Base-by-base conservation (phyloP, 495 filamentous ascomycete genomes). In the Amorphotheca resinae region DNA sequence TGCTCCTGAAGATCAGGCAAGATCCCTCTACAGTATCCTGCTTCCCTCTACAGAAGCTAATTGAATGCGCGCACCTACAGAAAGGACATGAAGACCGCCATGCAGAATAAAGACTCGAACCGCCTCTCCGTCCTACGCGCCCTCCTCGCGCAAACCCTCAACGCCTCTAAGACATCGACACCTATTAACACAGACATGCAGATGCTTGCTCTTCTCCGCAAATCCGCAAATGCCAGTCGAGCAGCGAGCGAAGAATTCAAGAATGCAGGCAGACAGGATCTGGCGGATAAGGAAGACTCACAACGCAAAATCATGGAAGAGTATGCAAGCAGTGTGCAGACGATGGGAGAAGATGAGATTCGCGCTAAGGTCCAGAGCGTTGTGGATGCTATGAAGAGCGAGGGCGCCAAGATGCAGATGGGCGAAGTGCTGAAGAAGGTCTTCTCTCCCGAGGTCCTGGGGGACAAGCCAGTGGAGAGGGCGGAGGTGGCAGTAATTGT, bases 81-180 rank as follows among this genome's bases (percentile, higher is more conserved):
- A 40, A 59, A 57, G 34, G 75, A 79, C 46, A 59, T 79, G 41
- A 79, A 79, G 57, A 56, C 63, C 26, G 72, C 75, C 35, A 76
- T 79, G 75, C 65, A 67, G 31, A 61, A 59, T 33, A 79, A 77
- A 57, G 72, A 76, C 50, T 59, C 68, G 34, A 59, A 64, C 20
- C 63, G 70, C 15, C 66, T 77, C 15, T 51, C 62, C 35, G 75
- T 75, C 11, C 60, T 77, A 35, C 70, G 73, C 42, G 51, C 64
- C n/a, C 52, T 78, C 42, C 61, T 79, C 23, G 50, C 70, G 14
- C 63, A 66, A 15, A 63, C 63, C 6, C 65, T 68, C 48, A 78
- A 78, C 57, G 72, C 72, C 36, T 68, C 65, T 51, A 78, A 78
- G 52, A 74, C 73, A 0, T 31, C 58, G n/a, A 53, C 51, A 18